Evolutionary conservation across 768 basidiomycete genomes (phyloP), one percentile per base, ranked within the genome.

Genomic region (Wakefieldia striispora): DNA sequence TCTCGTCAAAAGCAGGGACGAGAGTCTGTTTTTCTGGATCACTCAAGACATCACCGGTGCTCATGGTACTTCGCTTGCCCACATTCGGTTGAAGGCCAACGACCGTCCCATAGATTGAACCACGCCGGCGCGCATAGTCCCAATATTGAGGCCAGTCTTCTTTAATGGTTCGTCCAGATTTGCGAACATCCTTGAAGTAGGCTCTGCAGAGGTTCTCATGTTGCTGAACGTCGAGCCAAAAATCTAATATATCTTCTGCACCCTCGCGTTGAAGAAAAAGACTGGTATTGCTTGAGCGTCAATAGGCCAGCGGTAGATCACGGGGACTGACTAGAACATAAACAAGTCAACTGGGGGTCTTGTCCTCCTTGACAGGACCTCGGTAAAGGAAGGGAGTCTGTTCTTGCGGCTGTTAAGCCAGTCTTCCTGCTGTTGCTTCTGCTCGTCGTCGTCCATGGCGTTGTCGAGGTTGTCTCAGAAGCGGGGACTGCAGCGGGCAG

Each of bases 121-220:
- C 97, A 43, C 95, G 75, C 40, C 88, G 76, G 40, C 92, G 82
- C 12, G 97, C 97, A 65, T 93, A 91, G 55, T 93, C 88, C 84
- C 91, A 95, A 62, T 95, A 98, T 68, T 97, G 91, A 6, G 97
- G 97, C 97, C 97, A 99, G 67, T 97, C 97, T 16, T 97, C 90
- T 65, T 88, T 88, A 67, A 99, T 89, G 12, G 88, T 83, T 23
- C 88, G 82, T 3, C 95, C 94, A 0, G 94, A 94, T 72, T 95
- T 94, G 63, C 91, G 87, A 45, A 99, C 84, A 69, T 98, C 97
- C 76, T 97, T 97, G 82, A 99, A 98, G 70, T 98, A 98, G 8
- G 95, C 97, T 53, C 95, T 82, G 69, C 95, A 98, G 29, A 99
- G 83, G 66, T 97, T 97, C 73, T 98, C 97, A 67, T 99, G 97